Evolutionary conservation across 805 yeast genomes (phyloP), one percentile per base, ranked within the genome.

Genomic region (Candida boleticola): DNA sequence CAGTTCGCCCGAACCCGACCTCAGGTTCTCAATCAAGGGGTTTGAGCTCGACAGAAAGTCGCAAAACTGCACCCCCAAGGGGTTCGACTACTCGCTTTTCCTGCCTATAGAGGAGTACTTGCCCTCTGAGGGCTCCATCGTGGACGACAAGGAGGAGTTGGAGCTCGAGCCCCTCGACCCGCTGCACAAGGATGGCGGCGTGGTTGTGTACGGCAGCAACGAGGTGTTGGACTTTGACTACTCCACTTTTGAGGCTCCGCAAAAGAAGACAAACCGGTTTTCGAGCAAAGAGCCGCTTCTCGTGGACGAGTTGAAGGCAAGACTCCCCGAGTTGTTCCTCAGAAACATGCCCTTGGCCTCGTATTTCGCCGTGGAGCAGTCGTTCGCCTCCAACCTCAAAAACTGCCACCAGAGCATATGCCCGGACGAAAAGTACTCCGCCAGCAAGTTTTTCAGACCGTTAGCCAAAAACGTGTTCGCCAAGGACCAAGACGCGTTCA

Each of bases 171-270:
- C 27, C 10, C 10, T 11, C 10, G 10, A 7, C 11, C 10, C 11
- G 10, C 11, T 11, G 7, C 10, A 5, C 32, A 14, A 13, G 5
- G 17, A 5, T 11, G 32, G 13, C n/a, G 32, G 17, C 17, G n/a
- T 36, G 7, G 16, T 27, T 3, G 31, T 36, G 4, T 36, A 36
- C n/a, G 39, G 32, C 4, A 13, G 23, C 21, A 25, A 29, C 16
- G 41, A 38, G 29, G 21, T 31, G 4, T 17, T 38, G 23, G 41
- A 38, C 19, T 31, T 38, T 38, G 39, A 36, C 13, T 25, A 14
- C 13, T 20, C 14, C 4, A 20, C 32, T 11, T 27, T n/a, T 19
- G 31, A 26, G n/a, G n/a, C 30, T 14, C 11, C 36, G 11, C 19
- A 19, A n/a, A 19, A 19, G 19, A 37, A 23, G 33, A 11, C 22